Evolutionary conservation across 108 stramenopile genomes (phyloP), one percentile per base, ranked within the genome.

Genomic region (Thalassiosira profunda): DNA sequence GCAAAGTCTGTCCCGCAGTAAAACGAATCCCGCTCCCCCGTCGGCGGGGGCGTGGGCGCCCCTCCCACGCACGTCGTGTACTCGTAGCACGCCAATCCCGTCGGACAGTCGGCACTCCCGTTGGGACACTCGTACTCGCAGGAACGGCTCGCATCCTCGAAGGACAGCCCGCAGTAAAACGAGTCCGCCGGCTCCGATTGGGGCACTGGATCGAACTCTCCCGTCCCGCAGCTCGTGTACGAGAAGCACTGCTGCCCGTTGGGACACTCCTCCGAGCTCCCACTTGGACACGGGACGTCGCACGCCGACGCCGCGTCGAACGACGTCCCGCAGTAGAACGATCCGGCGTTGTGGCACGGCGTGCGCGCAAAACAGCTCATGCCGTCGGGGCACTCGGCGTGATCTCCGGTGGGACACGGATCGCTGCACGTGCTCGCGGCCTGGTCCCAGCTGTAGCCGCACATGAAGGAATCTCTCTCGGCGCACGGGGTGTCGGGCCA

Each of bases 1-100:
- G 82, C 81, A 78, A 84, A 89, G 68, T 88, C 75, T 3, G n/a
- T 73, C 56, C 94, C 94, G 54, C 94, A 95, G 63, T 45, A 79
- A 44, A 63, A 79, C 15, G 69, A 59, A 52, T 56, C 77, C 17
- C 17, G 45, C 31, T 65, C 77, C 24, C 31, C 61, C 21, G 58
- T 70, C 0, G 68, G 68, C 2, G 53, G 29, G n/a, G 34, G 10
- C 47, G 35, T 29, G 30, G 60, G 38, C 40, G 37, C 29, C 0
- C 58, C 33, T 20, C 64, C 70, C 23, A 66, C 77, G 26, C 77
- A 79, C 12, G 77, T 55, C 5, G 77, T 79, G 28, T 34, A 79
- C 34, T 70, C 77, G 33, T 54, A 79, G 29, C 77, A 79, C 28
- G 56, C 56, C 45, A 71, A 36, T 23, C 64, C 64, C 4, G 25